Base-by-base conservation (phyloP, 441 rosid species). In the Sinapis alba region DNA sequence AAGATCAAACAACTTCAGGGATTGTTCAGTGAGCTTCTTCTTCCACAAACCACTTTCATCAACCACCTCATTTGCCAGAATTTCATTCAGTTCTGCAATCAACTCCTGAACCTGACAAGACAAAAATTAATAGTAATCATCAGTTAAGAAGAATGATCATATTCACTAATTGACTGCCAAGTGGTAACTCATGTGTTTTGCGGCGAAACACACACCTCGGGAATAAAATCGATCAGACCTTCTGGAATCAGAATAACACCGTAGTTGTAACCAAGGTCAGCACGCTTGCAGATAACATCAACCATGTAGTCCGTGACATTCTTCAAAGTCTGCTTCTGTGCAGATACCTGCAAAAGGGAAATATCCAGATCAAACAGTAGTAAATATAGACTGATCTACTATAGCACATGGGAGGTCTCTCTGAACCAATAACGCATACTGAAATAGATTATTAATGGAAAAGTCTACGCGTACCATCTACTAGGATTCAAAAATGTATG, bases 171-270 rank as follows among this genome's bases (percentile, higher is more conserved):
- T 6, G 13, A 41, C 32, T 41, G 24, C 27, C 20, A 74, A 67
- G 66, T 26, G 61, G 74, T 27, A 62, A n/a, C n/a, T 19, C 24
- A 20, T n/a, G 34, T 28, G 3, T 9, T 32, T 47, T 20, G 2
- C 47, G 2, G 0, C 8, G 16, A 78, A n/a, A 57, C n/a, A 28
- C 68, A n/a, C 83, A 90, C 99, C 98, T 94, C 99, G 0, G 99
- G 99, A 68, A 96, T 96, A 80, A 96, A 96, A 75, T 96, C 99
- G 67, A 96, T 96, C 64, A 96, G 81, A 75, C 99, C 99, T 89
- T 96, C 99, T 34, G 98, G 98, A 79, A 96, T 88, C 76, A 93
- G 92, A 59, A 96, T 87, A 82, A 92, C 99, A 67, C 99, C 99
- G 69, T 96, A 94, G 85, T 90, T 94, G 80, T 84, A 93, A 68